These are phyloP conservation scores for Cordia subcordata DNA, from an alignment of 257 asterid genomes.

Conservation along the genomic window DNA sequence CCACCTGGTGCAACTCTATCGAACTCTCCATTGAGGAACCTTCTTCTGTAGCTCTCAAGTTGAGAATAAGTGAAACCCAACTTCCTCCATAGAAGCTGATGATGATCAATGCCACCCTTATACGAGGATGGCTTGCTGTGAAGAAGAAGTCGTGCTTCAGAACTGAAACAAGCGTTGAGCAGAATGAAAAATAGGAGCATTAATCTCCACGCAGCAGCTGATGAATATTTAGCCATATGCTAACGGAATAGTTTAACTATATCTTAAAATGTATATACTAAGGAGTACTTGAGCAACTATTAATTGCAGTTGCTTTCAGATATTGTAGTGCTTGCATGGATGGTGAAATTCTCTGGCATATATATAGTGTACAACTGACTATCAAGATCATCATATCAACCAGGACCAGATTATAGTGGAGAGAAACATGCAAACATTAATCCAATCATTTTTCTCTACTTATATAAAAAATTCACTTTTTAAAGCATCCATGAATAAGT, in stretches of 20 bases:
- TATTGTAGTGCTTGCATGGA: conserved; percentile 31
- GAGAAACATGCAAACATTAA: too few species aligned
- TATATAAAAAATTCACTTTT: too few species aligned
- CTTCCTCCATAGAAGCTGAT: conserved; percentile 20
- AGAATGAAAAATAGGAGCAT: conserved; percentile 12
- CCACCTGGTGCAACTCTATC: conserved; percentile 40
- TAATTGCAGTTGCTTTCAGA: too few species aligned
- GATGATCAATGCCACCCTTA: conserved; percentile 2
- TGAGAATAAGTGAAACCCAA: conserved; percentile 23
- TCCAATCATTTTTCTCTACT: too few species aligned
- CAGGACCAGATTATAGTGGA: conserved; percentile 35
- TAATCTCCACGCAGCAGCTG: conserved; percentile 6
- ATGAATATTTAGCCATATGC: conserved; percentile 30
- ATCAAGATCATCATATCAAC: too few species aligned
- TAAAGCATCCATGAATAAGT: too few species aligned
- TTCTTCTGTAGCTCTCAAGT: conserved; percentile 22
- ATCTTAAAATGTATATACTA: too few species aligned
- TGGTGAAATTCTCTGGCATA: conserved; percentile 23
- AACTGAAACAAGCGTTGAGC: conserved; percentile 4
- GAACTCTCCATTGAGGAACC: conserved; percentile 16
- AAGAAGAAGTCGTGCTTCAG: conserved; percentile 21
- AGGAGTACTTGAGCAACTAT: too few species aligned
- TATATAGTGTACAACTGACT: conserved; percentile 19
- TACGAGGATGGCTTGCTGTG: background rate
- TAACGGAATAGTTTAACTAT: conserved; percentile 1